phyloP scores from a whole-genome alignment of 257 asterid species.

The Solanum ossicruentum region DNA sequence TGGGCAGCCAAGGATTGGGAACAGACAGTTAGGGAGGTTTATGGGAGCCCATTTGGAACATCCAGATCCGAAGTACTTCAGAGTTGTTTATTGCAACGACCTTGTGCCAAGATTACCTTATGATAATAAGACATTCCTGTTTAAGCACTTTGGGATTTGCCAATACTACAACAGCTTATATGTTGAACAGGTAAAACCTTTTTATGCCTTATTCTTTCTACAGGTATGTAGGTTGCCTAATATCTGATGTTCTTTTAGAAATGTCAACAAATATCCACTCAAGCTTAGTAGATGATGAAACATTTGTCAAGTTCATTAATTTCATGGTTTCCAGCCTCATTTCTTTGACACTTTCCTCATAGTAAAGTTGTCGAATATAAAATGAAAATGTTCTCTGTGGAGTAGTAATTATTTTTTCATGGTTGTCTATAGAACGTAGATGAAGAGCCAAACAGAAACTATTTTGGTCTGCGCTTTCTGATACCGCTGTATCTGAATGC shows the following conservation, averaged over 20 bases:
- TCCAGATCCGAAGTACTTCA: conserved; percentile 51
- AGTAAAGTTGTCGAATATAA: not conserved
- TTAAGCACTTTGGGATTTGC: conserved; percentile 80
- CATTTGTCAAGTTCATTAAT: not conserved
- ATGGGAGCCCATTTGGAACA: conserved; percentile 51
- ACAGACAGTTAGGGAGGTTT: conserved; percentile 41
- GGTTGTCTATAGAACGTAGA: conserved; percentile 35
- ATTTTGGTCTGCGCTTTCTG: conserved; percentile 51
- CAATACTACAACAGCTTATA: conserved; percentile 72
- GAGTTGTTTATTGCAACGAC: conserved; percentile 81
- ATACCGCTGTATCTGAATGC: conserved; percentile 59
- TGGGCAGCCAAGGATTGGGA: conserved; percentile 88
- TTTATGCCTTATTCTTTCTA: not conserved
- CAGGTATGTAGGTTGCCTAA: not conserved
- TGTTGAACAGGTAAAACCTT: conserved; percentile 39
- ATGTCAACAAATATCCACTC: not conserved
- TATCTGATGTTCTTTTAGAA: not conserved
- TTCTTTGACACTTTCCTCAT: not conserved
- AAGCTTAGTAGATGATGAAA: not conserved
- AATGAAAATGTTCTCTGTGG: not conserved
- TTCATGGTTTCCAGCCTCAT: not conserved
- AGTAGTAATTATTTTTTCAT: not conserved
- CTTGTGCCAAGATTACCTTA: conserved; percentile 93
- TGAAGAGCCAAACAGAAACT: conserved; percentile 81
- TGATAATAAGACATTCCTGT: conserved; percentile 69